Percentiles rank a stretch among this genome's conserved stretches.
Conservation (phyloP, 176 grass and related monocot species). For the Avena atlantica region DNA sequence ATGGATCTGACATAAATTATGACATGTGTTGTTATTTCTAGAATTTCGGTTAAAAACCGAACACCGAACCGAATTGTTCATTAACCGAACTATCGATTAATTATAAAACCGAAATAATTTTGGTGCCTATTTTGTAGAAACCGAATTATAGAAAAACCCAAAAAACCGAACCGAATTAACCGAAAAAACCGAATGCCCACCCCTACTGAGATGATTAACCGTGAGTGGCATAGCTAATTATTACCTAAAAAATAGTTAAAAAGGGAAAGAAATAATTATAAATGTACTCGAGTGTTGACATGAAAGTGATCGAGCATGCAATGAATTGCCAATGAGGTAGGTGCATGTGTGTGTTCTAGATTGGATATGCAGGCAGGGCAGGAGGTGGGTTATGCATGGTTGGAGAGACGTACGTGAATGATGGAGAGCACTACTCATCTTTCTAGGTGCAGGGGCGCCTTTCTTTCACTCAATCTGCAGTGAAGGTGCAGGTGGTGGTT, state of each 20-base stretch:
- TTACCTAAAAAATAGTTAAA: background rate
- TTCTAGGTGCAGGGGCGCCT: constrained; percentile 50
- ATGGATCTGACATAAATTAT: no score
- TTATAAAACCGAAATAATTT: no score
- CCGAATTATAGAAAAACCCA: no score
- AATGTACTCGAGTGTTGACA: background rate
- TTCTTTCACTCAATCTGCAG: constrained; percentile 25
- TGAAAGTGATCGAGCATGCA: constrained; percentile 5
- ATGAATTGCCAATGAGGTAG: background rate
- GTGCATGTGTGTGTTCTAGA: background rate
- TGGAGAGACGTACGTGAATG: constrained; percentile 1
- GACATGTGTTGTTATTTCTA: no score
- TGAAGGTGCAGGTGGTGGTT: constrained; percentile 3
- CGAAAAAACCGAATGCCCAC: no score
- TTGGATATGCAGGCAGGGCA: no score
- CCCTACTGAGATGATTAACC: background rate
- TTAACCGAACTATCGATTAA: no score
- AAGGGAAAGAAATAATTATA: no score
- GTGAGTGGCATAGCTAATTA: background rate
- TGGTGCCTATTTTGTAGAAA: no score
- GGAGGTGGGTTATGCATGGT: background rate
- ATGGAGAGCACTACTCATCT: constrained; percentile 36
- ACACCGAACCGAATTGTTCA: no score
- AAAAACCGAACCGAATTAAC: no score
- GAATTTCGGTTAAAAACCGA: no score